These are phyloP conservation scores for Punctularia strigosozonata DNA, from an alignment of 768 basidiomycete species.

Conservation along the genomic window DNA sequence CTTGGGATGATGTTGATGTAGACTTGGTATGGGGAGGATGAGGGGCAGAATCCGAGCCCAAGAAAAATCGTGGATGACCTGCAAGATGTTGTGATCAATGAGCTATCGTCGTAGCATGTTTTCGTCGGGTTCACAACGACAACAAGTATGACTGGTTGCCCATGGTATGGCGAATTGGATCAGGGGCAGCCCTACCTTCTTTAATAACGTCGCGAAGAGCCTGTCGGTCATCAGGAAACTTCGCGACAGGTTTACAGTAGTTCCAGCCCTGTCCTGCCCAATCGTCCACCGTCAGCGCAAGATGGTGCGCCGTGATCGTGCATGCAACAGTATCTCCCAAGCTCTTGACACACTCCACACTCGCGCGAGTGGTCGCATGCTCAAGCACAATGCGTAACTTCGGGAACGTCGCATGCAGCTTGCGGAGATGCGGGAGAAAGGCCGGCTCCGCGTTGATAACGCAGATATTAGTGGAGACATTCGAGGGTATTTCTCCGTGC, in stretches of 20 bases:
- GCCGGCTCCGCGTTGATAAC: conserved; percentile 86
- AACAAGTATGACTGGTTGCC: neutral
- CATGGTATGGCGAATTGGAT: neutral
- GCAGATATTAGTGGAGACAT: conserved; percentile 63
- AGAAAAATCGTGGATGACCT: conserved; percentile 93
- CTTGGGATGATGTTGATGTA: conserved; percentile 50
- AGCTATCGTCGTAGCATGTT: neutral
- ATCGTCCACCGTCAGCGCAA: conserved; percentile 87
- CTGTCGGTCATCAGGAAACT: conserved; percentile 83
- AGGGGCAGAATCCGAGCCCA: conserved; percentile 95
- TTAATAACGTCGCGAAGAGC: conserved; percentile 69
- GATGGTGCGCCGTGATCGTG: conserved; percentile 95
- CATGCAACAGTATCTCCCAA: conserved; percentile 82
- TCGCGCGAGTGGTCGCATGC: conserved; percentile 89
- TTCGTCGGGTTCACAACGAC: neutral
- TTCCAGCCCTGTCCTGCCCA: conserved; percentile 94
- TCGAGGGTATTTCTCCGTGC: conserved; percentile 96
- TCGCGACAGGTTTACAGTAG: conserved; percentile 97
- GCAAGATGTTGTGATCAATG: conserved; percentile 1
- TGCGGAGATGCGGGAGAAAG: conserved; percentile 81
- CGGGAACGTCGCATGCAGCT: conserved; percentile 77
- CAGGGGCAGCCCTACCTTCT: conserved; percentile 38
- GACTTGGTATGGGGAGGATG: conserved; percentile 66
- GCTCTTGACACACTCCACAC: conserved; percentile 74
- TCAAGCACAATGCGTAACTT: conserved; percentile 90